phyloP scores from a whole-genome alignment of 805 yeast species.

The Teunomyces funiuensis region DNA sequence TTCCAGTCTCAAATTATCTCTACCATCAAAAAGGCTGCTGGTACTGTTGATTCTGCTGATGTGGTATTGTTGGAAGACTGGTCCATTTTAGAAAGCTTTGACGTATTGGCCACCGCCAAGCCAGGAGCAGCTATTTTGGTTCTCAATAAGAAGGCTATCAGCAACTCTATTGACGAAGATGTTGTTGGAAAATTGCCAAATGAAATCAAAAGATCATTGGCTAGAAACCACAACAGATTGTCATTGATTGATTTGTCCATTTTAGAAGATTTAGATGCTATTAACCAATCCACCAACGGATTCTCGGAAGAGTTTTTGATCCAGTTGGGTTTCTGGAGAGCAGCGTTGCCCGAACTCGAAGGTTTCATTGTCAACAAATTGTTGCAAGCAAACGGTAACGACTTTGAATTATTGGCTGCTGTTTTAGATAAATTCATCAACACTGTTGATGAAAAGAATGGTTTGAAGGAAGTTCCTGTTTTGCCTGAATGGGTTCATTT shows the following conservation, averaged over 20 bases:
- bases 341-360: constrained; percentile 59
- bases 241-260: constrained; percentile 60
- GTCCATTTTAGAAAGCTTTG: constrained; percentile 54
- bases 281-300: constrained; percentile 61
- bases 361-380: constrained; percentile 74
- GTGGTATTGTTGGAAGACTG: constrained; percentile 62
- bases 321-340: constrained; percentile 80
- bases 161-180: constrained; percentile 45
- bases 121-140: constrained; percentile 57
- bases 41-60: constrained; percentile 57
- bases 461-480: constrained; percentile 37
- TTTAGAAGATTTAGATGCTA: constrained; percentile 58
- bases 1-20: constrained; percentile 61
- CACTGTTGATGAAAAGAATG: constrained; percentile 49
- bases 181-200: constrained; percentile 53
- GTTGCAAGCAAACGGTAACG: constrained; percentile 77
- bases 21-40: constrained; percentile 6
- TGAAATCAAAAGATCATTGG: constrained; percentile 51
- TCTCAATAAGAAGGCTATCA: constrained; percentile 33
- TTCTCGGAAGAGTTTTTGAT: constrained; percentile 71
- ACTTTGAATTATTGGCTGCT: constrained; percentile 74
- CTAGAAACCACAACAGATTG: constrained; percentile 52
- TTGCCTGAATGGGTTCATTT: constrained; percentile 33
- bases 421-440: constrained; percentile 66
- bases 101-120: constrained; percentile 61